Conservation (phyloP, 208 protist genomes). For the Borovskyia barvae region DNA sequence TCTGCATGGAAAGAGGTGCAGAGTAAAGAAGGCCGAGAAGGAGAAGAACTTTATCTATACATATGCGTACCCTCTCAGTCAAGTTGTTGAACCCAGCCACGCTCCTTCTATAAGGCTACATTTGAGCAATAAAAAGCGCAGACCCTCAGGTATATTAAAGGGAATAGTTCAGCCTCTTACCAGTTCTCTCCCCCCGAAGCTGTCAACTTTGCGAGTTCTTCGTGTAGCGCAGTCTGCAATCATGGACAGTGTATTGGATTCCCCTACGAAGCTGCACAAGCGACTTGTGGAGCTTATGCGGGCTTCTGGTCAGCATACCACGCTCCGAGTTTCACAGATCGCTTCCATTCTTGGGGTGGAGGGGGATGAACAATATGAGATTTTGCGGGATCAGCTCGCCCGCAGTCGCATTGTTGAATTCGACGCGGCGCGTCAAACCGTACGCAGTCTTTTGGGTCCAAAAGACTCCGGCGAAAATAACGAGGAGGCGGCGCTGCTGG, state of each 20-base stretch:
- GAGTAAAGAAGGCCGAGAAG: no score
- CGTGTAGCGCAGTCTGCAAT: no score
- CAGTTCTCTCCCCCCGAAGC: no score
- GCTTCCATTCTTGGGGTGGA: constrained; percentile 44
- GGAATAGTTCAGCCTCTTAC: no score
- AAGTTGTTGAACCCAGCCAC: no score
- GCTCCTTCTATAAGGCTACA: no score
- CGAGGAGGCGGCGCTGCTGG: constrained; percentile 18
- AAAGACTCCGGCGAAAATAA: constrained; percentile 1
- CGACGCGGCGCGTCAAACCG: constrained; percentile 16
- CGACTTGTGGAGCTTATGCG: constrained; percentile 40
- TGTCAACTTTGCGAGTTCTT: no score
- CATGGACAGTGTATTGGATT: constrained; percentile 52
- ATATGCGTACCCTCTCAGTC: no score
- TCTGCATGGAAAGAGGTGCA: no score
- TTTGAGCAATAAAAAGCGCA: no score
- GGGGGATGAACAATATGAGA: constrained; percentile 7
- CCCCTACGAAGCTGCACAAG: constrained; percentile 24
- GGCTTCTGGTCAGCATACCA: constrained; percentile 18
- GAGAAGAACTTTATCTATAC: no score
- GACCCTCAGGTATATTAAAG: no score
- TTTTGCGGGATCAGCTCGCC: constrained; percentile 15
- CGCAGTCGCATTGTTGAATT: constrained; percentile 16
- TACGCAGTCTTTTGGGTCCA: constrained; percentile 3
- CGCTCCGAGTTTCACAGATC: constrained; percentile 41